A percentile compares a stretch with the other conserved stretches of the same genome.
Conservation (phyloP, 2,329 filamentous ascomycete genomes). For the Beauveria australis region DNA sequence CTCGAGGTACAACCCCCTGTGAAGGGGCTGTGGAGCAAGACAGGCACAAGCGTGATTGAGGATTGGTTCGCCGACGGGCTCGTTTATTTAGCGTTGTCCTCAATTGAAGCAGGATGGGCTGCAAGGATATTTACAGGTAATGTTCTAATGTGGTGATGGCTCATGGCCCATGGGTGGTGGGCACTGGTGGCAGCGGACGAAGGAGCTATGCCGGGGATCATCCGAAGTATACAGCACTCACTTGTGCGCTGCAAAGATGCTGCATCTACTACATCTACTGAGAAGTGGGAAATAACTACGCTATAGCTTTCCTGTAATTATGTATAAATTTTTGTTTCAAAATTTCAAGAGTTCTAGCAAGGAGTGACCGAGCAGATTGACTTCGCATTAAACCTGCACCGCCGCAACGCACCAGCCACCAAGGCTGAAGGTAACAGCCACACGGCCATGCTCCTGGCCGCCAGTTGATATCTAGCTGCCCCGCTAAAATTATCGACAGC, state of each 20-base stretch:
- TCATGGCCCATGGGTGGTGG: no score
- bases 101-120: no score
- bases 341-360: no score
- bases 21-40: neutral
- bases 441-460: neutral
- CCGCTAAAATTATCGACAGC: constrained; percentile 20
- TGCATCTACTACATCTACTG: neutral
- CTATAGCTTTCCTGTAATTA: no score
- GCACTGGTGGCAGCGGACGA: no score
- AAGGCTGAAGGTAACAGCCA: constrained; percentile 14
- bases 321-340: no score
- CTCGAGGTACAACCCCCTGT: neutral
- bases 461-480: neutral
- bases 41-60: neutral
- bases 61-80: neutral
- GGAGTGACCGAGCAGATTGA: no score
- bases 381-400: neutral
- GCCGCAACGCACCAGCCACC: constrained; percentile 7
- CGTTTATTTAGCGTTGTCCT: neutral
- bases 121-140: no score
- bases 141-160: no score
- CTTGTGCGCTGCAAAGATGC: neutral
- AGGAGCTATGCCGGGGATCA: neutral
- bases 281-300: no score
- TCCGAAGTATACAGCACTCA: neutral